Conservation (phyloP, 1,284 basidiomycete species). For the Leccinum angustisporum region DNA sequence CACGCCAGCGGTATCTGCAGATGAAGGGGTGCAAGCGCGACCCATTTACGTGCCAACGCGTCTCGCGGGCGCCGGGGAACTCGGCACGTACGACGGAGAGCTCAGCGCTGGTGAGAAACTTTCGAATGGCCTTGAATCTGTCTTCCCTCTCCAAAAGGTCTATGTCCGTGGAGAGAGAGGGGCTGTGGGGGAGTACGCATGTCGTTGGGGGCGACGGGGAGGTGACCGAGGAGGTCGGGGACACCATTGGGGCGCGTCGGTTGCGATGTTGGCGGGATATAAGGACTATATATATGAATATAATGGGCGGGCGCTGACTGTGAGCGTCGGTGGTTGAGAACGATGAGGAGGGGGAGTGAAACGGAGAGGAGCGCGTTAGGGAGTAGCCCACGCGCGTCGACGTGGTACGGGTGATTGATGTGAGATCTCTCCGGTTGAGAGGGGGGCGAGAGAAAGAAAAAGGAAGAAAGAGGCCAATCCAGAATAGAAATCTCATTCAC, state of each 20-base stretch:
- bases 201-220: conserved; percentile 71
- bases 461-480: too few species aligned
- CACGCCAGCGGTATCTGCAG: background rate
- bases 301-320: background rate
- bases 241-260: conserved; percentile 60
- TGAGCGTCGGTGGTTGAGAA: background rate
- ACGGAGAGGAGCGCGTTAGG: conserved; percentile 43
- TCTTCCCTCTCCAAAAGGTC: conserved; percentile 50
- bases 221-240: conserved; percentile 73
- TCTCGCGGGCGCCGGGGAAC: conserved; percentile 33
- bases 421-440: too few species aligned
- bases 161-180: conserved; percentile 39
- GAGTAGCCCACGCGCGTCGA: conserved; percentile 43
- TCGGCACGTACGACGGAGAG: conserved; percentile 64
- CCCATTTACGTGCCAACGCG: conserved; percentile 43
- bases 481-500: too few species aligned
- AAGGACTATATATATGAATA: conserved; percentile 11
- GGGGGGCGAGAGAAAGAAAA: conserved; percentile 12
- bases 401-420: conserved; percentile 13
- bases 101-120: conserved; percentile 72
- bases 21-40: conserved; percentile 15
- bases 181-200: conserved; percentile 51
- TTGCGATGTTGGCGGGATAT: conserved; percentile 10
- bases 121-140: conserved; percentile 64
- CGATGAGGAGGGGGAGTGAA: conserved; percentile 23